Conservation (phyloP, 78 protist genomes). For the Bodo saltans region DNA sequence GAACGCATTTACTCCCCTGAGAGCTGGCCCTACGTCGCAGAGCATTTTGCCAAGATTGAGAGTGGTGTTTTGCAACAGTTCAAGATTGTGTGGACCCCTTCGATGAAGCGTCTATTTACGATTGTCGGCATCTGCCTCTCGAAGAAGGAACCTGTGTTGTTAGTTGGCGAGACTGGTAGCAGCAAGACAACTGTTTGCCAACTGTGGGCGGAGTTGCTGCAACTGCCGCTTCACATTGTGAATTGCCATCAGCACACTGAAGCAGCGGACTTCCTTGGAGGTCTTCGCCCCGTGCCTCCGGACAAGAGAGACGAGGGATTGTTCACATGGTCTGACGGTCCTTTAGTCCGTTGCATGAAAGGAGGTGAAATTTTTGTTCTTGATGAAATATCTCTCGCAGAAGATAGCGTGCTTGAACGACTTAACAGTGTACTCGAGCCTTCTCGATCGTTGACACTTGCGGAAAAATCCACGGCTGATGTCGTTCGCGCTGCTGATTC, state of each 20-base stretch:
- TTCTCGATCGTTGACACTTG: conserved; percentile 67
- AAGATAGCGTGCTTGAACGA: conserved; percentile 98
- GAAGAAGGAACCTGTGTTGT: conserved; percentile 86
- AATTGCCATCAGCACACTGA: conserved; percentile 99
- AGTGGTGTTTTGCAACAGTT: background rate
- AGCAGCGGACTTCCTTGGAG: conserved; percentile 95
- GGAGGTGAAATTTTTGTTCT: conserved; percentile 83
- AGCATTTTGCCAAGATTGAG: background rate
- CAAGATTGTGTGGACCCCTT: conserved; percentile 75
- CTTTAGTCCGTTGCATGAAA: conserved; percentile 89
- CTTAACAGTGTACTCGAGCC: conserved; percentile 98
- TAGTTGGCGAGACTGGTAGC: conserved; percentile 97
- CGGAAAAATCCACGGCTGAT: conserved; percentile 75
- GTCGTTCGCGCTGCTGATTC: conserved; percentile 46
- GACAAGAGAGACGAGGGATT: conserved; percentile 36
- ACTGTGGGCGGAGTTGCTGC: conserved; percentile 43
- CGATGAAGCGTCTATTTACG: conserved; percentile 66
- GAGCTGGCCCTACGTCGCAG: background rate
- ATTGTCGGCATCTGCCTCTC: conserved; percentile 71
- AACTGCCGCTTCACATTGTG: conserved; percentile 64
- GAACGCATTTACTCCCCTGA: background rate
- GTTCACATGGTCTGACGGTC: conserved; percentile 98
- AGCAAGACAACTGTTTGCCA: conserved; percentile 96
- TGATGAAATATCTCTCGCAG: conserved; percentile 98
- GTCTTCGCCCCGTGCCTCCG: conserved; percentile 78